Base-by-base conservation (phyloP, 192 early-diverging fungal species). In the Coemansia sp. region DNA sequence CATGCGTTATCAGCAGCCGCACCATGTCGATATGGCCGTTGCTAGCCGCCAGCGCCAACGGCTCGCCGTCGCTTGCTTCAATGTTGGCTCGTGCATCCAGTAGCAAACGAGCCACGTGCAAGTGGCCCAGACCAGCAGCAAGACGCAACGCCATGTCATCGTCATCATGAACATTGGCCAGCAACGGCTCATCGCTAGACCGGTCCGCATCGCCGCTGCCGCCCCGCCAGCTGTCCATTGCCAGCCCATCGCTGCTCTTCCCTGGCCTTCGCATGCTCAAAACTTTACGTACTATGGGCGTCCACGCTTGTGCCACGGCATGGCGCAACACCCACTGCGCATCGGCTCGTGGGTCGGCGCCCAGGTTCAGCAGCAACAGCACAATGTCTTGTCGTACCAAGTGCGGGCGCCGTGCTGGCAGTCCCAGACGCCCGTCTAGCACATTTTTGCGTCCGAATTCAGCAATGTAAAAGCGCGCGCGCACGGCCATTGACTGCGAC, bases 321-420 rank as follows among this genome's bases (percentile, higher is more conserved):
- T 76, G 64, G 27, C 70, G 79, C 53, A 82, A 48, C 24, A 82
- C 65, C 79, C 79, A 82, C 67, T 82, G 79, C 62, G 66, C 70
- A 55, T 70, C 74, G 35, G 62, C 69, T 8, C 74, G 54, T 32
- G 78, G 72, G 69, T 81, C 78, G 41, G 73, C 78, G 35, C 74
- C 74, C 63, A 81, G 61, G 13, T 63, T 64, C 19, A 81, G 67
- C 54, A 81, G 78, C 69, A 81, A 27, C 52, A 81, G 63, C 39
- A 76, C 78, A 2, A 61, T 37, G 51, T 68, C 74, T 51, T 65
- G 74, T 18, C 69, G 43, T 5, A 69, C 16, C 73, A 69, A 62
- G 13, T 35, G 73, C 13, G 78, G 78, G 4, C 78, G 66, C 4
- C 74, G 65, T 19, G 37, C 63, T 19, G 60, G 38, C 26, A 81